phyloP scores from a whole-genome alignment of 305 asterid species.

The Fraxinus floribunda region DNA sequence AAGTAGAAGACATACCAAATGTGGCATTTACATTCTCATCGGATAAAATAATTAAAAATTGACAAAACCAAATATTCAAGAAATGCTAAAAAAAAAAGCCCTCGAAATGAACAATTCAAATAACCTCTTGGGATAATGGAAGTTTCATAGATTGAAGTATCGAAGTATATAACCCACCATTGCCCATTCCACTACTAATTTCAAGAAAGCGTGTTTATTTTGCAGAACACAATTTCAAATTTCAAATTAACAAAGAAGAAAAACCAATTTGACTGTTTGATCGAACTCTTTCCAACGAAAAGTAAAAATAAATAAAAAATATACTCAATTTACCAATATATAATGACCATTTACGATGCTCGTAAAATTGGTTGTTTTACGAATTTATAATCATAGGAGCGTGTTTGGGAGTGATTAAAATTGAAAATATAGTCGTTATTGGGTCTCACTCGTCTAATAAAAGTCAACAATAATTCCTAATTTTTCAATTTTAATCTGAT shows the following conservation, averaged over 20 bases:
- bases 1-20: neutral
- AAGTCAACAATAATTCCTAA: no score
- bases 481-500: no score
- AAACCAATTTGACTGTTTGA: neutral
- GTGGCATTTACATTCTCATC: neutral
- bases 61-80: no score
- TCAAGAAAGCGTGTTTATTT: neutral
- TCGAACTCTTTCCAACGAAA: neutral
- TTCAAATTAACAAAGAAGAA: neutral
- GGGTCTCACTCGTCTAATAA: no score
- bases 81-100: neutral
- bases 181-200: neutral
- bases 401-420: no score
- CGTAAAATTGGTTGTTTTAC: no score
- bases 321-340: neutral
- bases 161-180: neutral
- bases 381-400: no score
- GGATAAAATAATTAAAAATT: no score
- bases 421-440: no score
- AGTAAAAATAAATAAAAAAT: neutral
- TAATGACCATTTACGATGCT: neutral
- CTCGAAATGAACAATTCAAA: neutral
- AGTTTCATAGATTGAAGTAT: neutral
- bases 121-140: neutral
- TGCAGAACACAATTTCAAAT: neutral